Evolutionary conservation across 1,284 basidiomycete species (phyloP).

Genomic region (Irpex lacteus): DNA sequence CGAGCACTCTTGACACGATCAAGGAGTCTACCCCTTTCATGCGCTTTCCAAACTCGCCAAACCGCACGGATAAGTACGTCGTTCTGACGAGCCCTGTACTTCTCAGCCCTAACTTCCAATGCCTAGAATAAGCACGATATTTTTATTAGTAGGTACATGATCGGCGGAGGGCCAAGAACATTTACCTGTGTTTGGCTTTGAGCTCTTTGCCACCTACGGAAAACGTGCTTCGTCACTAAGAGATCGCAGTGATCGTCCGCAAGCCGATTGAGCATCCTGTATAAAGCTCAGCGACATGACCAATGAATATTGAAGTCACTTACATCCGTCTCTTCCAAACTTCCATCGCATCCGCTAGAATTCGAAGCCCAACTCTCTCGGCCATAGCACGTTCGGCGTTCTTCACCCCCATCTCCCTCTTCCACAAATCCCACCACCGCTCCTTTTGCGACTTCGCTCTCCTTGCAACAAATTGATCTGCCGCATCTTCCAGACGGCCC

Average conservation of each 20-base stretch:
- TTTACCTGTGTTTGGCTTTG: slow-evolving; percentile 50
- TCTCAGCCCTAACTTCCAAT: slow-evolving; percentile 53
- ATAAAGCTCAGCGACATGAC: neutral
- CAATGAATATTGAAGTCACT: slow-evolving; percentile 23
- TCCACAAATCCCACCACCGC: slow-evolving; percentile 56
- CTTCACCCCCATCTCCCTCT: slow-evolving; percentile 39
- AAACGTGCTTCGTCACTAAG: slow-evolving; percentile 41
- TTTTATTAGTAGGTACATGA: neutral
- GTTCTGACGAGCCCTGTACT: slow-evolving; percentile 60
- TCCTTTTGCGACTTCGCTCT: slow-evolving; percentile 35
- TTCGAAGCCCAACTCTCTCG: slow-evolving; percentile 42
- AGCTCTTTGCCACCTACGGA: slow-evolving; percentile 57
- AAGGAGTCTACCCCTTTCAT: slow-evolving; percentile 61
- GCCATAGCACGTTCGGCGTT: slow-evolving; percentile 42
- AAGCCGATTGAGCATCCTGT: slow-evolving; percentile 41
- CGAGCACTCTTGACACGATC: slow-evolving; percentile 50
- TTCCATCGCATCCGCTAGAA: slow-evolving; percentile 44
- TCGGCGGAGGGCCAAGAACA: slow-evolving; percentile 2
- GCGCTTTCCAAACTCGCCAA: slow-evolving; percentile 70
- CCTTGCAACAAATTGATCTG: slow-evolving; percentile 42
- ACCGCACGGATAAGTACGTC: slow-evolving; percentile 61
- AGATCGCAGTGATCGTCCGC: slow-evolving; percentile 44
- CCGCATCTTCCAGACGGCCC: slow-evolving; percentile 43
- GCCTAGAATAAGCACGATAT: slow-evolving; percentile 26
- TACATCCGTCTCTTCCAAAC: slow-evolving; percentile 59